Percentiles rank a stretch among this genome's conserved stretches.
These are phyloP conservation scores for Quercus mongolica DNA, from an alignment of 306 rosid species.

Conservation along the genomic window DNA sequence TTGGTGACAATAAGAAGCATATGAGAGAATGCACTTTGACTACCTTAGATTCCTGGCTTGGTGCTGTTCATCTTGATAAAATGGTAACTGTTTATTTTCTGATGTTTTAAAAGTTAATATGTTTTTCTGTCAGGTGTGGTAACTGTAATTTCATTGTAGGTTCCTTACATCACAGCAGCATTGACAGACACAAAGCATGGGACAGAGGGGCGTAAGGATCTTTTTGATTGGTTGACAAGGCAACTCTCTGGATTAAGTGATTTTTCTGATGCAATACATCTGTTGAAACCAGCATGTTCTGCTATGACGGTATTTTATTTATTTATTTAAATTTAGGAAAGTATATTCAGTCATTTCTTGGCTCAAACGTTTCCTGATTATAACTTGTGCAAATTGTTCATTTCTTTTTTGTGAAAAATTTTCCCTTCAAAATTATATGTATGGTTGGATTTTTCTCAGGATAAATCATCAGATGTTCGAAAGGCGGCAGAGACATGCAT, in stretches of 20 bases:
- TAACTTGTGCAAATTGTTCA: background rate
- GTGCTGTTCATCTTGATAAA: constrained; percentile 94
- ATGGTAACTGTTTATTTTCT: constrained; percentile 51
- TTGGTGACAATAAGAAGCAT: constrained; percentile 97
- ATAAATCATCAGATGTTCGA: constrained; percentile 98
- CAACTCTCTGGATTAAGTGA: constrained; percentile 75
- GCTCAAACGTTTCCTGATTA: background rate
- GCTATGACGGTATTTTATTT: constrained; percentile 75
- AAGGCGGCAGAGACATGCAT: constrained; percentile 93
- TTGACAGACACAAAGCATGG: constrained; percentile 84
- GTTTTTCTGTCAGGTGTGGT: constrained; percentile 18
- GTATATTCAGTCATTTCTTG: background rate
- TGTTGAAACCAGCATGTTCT: constrained; percentile 84
- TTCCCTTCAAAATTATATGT: constrained; percentile 13
- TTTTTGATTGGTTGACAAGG: constrained; percentile 91
- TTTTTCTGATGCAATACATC: constrained; percentile 81
- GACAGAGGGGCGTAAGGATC: constrained; percentile 97
- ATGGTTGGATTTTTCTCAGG: constrained; percentile 44
- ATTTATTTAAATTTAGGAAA: background rate
- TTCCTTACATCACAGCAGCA: constrained; percentile 73
- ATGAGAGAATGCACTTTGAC: constrained; percentile 91
- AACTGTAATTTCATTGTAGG: constrained; percentile 50
- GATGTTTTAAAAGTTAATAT: constrained; percentile 11
- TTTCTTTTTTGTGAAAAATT: background rate
- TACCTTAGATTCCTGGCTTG: constrained; percentile 81